A percentile compares a stretch with the other conserved stretches of the same genome.
These are phyloP conservation scores for Postia placenta DNA, from an alignment of 768 basidiomycete species.

Conservation along the genomic window DNA sequence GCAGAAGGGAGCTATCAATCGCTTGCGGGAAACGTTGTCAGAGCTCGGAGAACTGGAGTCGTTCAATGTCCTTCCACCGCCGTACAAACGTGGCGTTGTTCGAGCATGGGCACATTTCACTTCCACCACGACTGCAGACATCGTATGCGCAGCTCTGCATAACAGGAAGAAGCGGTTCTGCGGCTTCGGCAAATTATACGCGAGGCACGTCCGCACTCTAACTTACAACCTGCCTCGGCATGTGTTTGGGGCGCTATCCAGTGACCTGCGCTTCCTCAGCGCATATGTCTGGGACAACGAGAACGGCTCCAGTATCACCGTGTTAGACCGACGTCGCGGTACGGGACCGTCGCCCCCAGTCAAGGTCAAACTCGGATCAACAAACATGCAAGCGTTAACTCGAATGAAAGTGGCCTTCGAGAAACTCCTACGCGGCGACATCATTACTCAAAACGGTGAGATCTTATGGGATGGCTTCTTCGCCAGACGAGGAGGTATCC, in stretches of 20 bases:
- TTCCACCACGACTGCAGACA: conserved; percentile 44
- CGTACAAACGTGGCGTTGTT: conserved; percentile 43
- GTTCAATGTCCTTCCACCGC: conserved; percentile 45
- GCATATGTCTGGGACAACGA: conserved; percentile 26
- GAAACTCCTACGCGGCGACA: conserved; percentile 55
- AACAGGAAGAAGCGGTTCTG: conserved; percentile 37
- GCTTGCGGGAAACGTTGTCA: conserved; percentile 32
- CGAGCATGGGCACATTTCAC: conserved; percentile 53
- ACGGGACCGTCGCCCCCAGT: conserved; percentile 17
- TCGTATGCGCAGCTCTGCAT: conserved; percentile 43
- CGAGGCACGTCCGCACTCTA: conserved; percentile 49
- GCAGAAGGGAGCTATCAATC: conserved; percentile 28
- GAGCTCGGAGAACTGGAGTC: conserved; percentile 30
- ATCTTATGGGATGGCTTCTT: conserved; percentile 67
- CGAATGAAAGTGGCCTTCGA: conserved; percentile 57
- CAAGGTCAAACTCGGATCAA: conserved; percentile 43
- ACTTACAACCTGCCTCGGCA: conserved; percentile 34
- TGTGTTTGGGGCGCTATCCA: conserved; percentile 33
- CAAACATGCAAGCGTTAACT: conserved; percentile 43
- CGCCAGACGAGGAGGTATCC: conserved; percentile 29
- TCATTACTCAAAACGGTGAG: conserved; percentile 43
- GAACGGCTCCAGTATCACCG: conserved; percentile 23
- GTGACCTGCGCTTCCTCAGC: conserved; percentile 43
- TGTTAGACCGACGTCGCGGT: conserved; percentile 7
- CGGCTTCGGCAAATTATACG: conserved; percentile 41